Evolutionary conservation across 371 early-diverging fungal species (phyloP).

Genomic region (Syncephalastrum contaminatum): DNA sequence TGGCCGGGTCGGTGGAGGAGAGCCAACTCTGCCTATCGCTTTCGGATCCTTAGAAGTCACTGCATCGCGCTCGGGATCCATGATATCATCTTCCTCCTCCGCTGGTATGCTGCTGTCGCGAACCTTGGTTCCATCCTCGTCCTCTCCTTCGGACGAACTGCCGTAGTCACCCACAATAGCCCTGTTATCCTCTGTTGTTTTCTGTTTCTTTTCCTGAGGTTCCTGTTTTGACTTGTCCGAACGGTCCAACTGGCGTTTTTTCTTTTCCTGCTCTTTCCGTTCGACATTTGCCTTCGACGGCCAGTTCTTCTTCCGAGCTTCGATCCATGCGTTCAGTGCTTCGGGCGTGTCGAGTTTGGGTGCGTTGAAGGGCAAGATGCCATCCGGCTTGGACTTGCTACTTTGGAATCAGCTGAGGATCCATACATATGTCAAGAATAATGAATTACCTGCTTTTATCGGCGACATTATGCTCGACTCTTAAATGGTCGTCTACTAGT

Average conservation of each 20-base stretch:
- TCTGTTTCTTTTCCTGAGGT: conserved; percentile 12
- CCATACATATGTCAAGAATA: not conserved
- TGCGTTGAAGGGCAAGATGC: conserved; percentile 42
- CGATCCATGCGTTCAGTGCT: conserved; percentile 68
- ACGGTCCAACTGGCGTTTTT: conserved; percentile 8
- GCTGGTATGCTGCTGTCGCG: conserved; percentile 3
- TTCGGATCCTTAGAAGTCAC: conserved; percentile 56
- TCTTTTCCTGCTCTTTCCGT: conserved; percentile 43
- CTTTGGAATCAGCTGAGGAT: not conserved
- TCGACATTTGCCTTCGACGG: conserved; percentile 62
- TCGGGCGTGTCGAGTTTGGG: conserved; percentile 57
- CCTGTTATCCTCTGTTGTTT: conserved; percentile 13
- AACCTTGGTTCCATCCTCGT: conserved; percentile 11
- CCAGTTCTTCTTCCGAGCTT: conserved; percentile 63
- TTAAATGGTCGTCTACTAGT: conserved; percentile 28
- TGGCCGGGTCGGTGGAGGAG: conserved; percentile 18
- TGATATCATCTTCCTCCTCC: conserved; percentile 24
- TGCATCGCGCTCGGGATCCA: conserved; percentile 55
- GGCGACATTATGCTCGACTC: conserved; percentile 20
- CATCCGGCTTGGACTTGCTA: conserved; percentile 33
- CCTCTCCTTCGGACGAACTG: conserved; percentile 3
- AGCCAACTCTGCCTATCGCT: conserved; percentile 37
- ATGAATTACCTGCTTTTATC: conserved; percentile 20
- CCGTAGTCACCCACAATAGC: conserved; percentile 22
- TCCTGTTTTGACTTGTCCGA: conserved; percentile 8